Percentiles rank a stretch among this genome's conserved stretches.
Conservation (phyloP, 371 early-diverging fungal species). For the Apophysomyces sp. region DNA sequence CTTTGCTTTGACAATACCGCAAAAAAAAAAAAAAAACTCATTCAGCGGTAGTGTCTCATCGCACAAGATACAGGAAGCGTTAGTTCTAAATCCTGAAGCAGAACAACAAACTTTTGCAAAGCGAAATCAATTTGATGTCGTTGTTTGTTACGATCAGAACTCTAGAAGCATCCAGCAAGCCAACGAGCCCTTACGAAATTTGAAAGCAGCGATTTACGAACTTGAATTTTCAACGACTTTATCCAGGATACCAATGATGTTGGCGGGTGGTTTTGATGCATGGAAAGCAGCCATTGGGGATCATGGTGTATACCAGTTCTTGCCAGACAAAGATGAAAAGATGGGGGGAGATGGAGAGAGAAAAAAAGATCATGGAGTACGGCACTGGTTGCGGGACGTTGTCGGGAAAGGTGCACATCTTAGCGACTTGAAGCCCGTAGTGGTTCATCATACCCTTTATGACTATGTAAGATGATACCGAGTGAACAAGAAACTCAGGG, state of each 20-base stretch:
- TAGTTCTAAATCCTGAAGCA: conserved; percentile 43
- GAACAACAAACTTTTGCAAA: conserved; percentile 62
- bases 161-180: conserved; percentile 21
- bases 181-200: conserved; percentile 25
- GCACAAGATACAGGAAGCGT: conserved; percentile 40
- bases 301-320: conserved; percentile 32
- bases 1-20: not conserved
- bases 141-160: conserved; percentile 74
- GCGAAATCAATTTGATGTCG: conserved; percentile 70
- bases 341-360: not conserved
- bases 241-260: conserved; percentile 56
- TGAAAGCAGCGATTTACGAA: conserved; percentile 60
- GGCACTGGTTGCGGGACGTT: conserved; percentile 15
- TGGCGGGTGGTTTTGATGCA: conserved; percentile 78
- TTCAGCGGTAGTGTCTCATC: conserved; percentile 36
- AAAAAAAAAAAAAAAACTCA: not conserved
- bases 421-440: not conserved
- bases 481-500: not conserved
- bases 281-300: conserved; percentile 60
- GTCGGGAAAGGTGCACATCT: conserved; percentile 12
- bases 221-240: conserved; percentile 54
- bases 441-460: conserved; percentile 27
- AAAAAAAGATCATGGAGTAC: not conserved
- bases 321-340: not conserved
- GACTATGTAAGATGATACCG: conserved; percentile 30